A percentile compares a stretch with the other conserved stretches of the same genome.
phyloP scores from a whole-genome alignment of 192 early-diverging fungal species.

The Nowakowskiella sp. region DNA sequence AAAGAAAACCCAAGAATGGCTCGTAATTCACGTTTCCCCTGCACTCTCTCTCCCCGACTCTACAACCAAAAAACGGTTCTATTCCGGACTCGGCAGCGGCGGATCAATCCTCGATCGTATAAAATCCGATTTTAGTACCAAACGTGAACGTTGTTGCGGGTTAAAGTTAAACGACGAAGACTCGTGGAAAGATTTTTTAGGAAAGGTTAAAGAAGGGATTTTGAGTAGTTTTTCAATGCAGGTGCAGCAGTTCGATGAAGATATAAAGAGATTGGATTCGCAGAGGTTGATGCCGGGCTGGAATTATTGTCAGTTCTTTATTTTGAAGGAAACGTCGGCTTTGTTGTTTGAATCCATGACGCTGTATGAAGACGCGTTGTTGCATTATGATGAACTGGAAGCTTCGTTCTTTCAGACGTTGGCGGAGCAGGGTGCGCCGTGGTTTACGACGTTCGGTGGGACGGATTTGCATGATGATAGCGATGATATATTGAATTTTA shows the following conservation, averaged over 20 bases:
- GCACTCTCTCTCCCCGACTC: slow-evolving; percentile 18
- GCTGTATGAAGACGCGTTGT: slow-evolving; percentile 77
- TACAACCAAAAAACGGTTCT: slow-evolving; percentile 11
- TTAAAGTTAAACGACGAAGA: slow-evolving; percentile 41
- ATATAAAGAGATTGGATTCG: slow-evolving; percentile 79
- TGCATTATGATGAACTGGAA: slow-evolving; percentile 96
- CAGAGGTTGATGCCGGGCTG: slow-evolving; percentile 94
- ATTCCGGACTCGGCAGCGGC: slow-evolving; percentile 17
- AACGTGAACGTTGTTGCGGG: slow-evolving; percentile 46
- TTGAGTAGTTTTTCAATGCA: slow-evolving; percentile 64
- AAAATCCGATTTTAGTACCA: slow-evolving; percentile 70
- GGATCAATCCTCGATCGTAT: slow-evolving; percentile 69
- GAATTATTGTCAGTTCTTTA: slow-evolving; percentile 98
- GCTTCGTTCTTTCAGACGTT: slow-evolving; percentile 89
- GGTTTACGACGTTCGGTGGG: slow-evolving; percentile 91
- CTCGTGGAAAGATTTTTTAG: slow-evolving; percentile 62
- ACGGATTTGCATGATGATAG: slow-evolving; percentile 80
- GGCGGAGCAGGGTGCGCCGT: slow-evolving; percentile 69
- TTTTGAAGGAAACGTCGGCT: slow-evolving; percentile 87
- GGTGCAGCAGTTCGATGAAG: slow-evolving; percentile 78
- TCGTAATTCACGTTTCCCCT: slow-evolving; percentile 53
- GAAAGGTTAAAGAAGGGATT: slow-evolving; percentile 67
- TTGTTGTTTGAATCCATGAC: slow-evolving; percentile 81
- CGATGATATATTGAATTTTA: slow-evolving; percentile 66
- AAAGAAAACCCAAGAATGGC: slow-evolving; percentile 85